Conservation (phyloP, 1,284 basidiomycete genomes). For the Cryptococcus amylolentus region DNA sequence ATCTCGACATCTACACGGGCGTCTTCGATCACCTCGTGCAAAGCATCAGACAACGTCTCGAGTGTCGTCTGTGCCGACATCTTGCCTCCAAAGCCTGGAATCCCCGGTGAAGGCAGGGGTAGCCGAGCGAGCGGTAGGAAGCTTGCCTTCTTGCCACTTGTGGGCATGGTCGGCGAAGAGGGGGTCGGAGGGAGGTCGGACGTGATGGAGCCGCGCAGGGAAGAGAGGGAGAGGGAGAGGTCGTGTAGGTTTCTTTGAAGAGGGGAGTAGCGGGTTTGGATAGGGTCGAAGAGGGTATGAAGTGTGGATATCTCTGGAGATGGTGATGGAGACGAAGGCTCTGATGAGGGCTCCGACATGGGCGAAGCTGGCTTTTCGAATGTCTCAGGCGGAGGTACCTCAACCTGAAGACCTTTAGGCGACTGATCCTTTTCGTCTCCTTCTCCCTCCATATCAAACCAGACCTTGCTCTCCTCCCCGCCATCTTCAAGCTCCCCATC, state of each 20-base stretch:
- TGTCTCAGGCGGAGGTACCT: background rate
- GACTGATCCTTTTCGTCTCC: conserved; percentile 1
- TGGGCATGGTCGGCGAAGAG: background rate
- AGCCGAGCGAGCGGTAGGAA: conserved; percentile 21
- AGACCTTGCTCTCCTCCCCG: conserved; percentile 8
- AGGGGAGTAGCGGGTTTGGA: conserved; percentile 28
- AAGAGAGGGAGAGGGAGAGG: conserved; percentile 37
- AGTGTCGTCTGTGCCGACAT: conserved; percentile 49
- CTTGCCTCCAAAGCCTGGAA: background rate
- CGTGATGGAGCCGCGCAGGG: conserved; percentile 26
- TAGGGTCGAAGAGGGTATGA: conserved; percentile 27
- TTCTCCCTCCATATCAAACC: conserved; percentile 12
- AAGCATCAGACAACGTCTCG: conserved; percentile 59
- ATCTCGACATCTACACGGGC: conserved; percentile 83
- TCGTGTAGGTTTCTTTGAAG: conserved; percentile 44
- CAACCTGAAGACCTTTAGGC: background rate
- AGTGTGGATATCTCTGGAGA: conserved; percentile 23
- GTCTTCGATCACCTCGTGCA: conserved; percentile 78
- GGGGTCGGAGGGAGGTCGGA: conserved; percentile 9
- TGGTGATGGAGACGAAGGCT: background rate
- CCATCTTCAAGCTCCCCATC: conserved; percentile 1
- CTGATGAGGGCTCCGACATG: background rate
- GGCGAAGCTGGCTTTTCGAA: background rate
- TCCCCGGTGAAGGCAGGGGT: background rate
- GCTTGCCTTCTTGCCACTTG: conserved; percentile 6